Base-by-base conservation (phyloP, 1,139 yeast species). In the Pichia sp. region DNA sequence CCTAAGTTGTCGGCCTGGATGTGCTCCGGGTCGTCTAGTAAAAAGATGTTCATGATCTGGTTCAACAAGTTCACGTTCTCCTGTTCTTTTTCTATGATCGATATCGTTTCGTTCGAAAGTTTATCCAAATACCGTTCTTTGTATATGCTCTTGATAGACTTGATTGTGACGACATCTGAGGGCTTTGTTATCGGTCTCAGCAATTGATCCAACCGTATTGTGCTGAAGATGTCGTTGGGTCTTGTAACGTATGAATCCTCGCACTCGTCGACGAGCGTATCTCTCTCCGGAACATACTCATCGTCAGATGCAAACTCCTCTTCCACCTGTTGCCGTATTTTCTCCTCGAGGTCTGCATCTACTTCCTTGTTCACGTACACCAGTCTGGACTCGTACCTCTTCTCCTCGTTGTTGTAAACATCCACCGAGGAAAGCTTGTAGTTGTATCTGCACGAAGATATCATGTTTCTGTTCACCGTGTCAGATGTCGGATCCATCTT, bases 21-120 rank as follows among this genome's bases (percentile, higher is more conserved):
- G 59, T 82, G 82, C 51, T 76, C 77, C 66, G 96, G 88, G 68
- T 89, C 93, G 65, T 92, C 97, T 10, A 97, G 97, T 53, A 90
- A 75, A 65, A 92, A 82, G 1, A 87, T 84, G 59, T 86, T 89
- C 70, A 92, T 77, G 50, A 92, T 73, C 62, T 82, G 81, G 51
- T 87, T 80, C 57, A 90, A 75, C 69, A 84, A 81, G 57, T 85
- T 82, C 26, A 88, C 85, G 47, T 84, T 85, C 41, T 78, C 76
- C 65, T 90, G 96, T 66, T 92, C 98, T 47, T 81, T 79, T 65
- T 87, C 92, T 54, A 93, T 86, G 58, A 85, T 74, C 54, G 86
- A 86, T 46, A 92, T 81, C 42, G 93, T 82, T 60, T 90, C 89
- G 43, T 73, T 72, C 0, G 96, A 87, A 61, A 92, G 69, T 36